These are phyloP conservation scores for Phytophthora palmivora DNA, from an alignment of 352 stramenopile species.

Conservation along the genomic window DNA sequence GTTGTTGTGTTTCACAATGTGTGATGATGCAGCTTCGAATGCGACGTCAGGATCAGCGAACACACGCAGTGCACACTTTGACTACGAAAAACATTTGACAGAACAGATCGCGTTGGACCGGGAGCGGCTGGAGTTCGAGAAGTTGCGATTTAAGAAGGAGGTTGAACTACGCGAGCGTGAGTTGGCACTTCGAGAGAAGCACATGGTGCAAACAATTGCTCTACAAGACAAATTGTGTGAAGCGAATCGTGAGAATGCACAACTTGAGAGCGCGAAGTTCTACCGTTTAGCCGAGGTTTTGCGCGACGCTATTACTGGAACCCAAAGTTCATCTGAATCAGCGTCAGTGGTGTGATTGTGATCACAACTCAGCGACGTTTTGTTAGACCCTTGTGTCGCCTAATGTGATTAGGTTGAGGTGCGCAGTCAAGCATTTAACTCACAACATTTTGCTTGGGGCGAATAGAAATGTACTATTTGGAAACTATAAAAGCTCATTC, in stretches of 20 bases:
- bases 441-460: slow-evolving; percentile 2
- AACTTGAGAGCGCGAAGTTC: slow-evolving; percentile 65
- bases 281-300: slow-evolving; percentile 67
- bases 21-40: slow-evolving; percentile 17
- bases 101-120: slow-evolving; percentile 78
- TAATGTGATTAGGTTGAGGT: too few species aligned
- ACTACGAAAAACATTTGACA: slow-evolving; percentile 80
- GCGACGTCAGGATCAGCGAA: slow-evolving; percentile 16
- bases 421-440: slow-evolving; percentile 15
- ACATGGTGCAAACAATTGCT: slow-evolving; percentile 65
- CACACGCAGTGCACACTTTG: slow-evolving; percentile 49
- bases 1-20: too few species aligned
- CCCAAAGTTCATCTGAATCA: slow-evolving; percentile 35
- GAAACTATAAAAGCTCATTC: slow-evolving; percentile 25
- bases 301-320: slow-evolving; percentile 52
- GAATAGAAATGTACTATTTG: slow-evolving; percentile 41
- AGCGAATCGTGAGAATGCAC: slow-evolving; percentile 48
- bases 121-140: slow-evolving; percentile 78
- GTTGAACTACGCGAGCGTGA: slow-evolving; percentile 77
- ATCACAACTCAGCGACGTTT: not conserved
- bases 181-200: slow-evolving; percentile 64
- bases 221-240: slow-evolving; percentile 66
- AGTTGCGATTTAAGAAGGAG: slow-evolving; percentile 76
- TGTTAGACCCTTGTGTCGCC: too few species aligned
- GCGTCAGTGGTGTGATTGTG: slow-evolving; percentile 50